Evolutionary conservation across 768 basidiomycete species (phyloP).

Genomic region (Phlebiopsis gigantea): DNA sequence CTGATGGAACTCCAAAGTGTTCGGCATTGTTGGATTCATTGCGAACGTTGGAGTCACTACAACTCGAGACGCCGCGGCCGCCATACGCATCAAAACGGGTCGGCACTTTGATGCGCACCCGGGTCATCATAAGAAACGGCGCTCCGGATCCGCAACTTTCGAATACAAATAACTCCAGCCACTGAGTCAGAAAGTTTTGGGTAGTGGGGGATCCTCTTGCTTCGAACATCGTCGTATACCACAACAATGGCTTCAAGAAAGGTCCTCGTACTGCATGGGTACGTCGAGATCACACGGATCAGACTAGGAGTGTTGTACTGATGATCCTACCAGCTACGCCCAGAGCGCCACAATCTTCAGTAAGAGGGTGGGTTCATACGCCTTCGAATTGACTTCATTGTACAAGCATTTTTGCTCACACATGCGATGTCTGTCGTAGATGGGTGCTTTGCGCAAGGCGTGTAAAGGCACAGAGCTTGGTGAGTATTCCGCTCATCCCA

Average conservation of each 20-base stretch:
- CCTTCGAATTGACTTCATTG: no score
- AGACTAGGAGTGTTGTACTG: not conserved
- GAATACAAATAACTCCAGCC: not conserved
- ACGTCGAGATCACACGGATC: constrained; percentile 14
- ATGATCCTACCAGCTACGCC: constrained; percentile 43
- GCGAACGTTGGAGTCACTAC: no score
- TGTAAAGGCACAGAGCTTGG: constrained; percentile 65
- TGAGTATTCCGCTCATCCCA: constrained; percentile 20
- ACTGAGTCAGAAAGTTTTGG: no score
- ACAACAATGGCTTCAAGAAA: constrained; percentile 17
- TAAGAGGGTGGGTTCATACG: no score
- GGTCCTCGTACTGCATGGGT: constrained; percentile 39
- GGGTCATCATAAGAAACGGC: not conserved
- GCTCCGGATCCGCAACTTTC: not conserved
- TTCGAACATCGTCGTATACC: not conserved
- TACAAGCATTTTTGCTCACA: no score
- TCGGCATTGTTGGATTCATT: no score
- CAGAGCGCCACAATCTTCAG: constrained; percentile 69
- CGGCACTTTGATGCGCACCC: not conserved
- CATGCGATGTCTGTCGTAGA: constrained; percentile 31
- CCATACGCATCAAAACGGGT: no score
- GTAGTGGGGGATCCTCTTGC: not conserved
- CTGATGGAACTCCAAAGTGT: no score
- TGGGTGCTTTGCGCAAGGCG: constrained; percentile 70
- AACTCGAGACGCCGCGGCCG: no score